A percentile compares a stretch with the other conserved stretches of the same genome.
Conservation (phyloP, 2,329 filamentous ascomycete species). For the Tolypocladium tropicale region DNA sequence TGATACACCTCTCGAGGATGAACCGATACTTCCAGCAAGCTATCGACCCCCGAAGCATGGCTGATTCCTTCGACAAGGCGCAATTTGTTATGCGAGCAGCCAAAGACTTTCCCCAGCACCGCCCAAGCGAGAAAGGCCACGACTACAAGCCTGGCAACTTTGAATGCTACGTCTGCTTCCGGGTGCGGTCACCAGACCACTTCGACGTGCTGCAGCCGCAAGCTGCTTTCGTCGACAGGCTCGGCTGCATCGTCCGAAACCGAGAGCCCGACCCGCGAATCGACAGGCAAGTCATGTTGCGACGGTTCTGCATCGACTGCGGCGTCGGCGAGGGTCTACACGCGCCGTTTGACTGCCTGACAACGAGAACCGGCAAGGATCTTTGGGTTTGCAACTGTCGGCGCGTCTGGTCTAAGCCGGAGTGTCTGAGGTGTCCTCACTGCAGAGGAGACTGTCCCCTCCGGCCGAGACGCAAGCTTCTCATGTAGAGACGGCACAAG, state of each 20-base stretch:
- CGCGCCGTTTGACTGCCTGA: constrained; percentile 24
- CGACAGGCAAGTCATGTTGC: constrained; percentile 21
- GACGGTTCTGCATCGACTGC: constrained; percentile 31
- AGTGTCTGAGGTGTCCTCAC: constrained; percentile 21
- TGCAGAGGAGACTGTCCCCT: constrained; percentile 25
- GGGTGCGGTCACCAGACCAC: constrained; percentile 25
- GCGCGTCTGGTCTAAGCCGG: constrained; percentile 24
- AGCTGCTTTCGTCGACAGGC: constrained; percentile 20
- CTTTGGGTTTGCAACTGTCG: constrained; percentile 30
- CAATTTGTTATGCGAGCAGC: constrained; percentile 30
- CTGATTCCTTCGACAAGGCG: constrained; percentile 24
- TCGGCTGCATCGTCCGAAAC: constrained; percentile 18
- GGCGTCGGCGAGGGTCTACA: constrained; percentile 27
- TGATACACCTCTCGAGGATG: constrained; percentile 27
- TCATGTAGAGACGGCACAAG: constrained; percentile 6
- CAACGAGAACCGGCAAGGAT: constrained; percentile 24
- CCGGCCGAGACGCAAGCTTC: constrained; percentile 19
- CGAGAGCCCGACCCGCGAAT: constrained; percentile 13
- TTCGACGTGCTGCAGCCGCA: constrained; percentile 27
- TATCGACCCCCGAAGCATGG: constrained; percentile 23
- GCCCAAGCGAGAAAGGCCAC: constrained; percentile 24
- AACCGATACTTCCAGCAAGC: constrained; percentile 22
- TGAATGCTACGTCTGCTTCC: constrained; percentile 31
- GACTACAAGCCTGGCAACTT: constrained; percentile 29
- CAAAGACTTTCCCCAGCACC: constrained; percentile 29